Base-by-base conservation (phyloP, 2,329 filamentous ascomycete species). In the Fusarium sp. region DNA sequence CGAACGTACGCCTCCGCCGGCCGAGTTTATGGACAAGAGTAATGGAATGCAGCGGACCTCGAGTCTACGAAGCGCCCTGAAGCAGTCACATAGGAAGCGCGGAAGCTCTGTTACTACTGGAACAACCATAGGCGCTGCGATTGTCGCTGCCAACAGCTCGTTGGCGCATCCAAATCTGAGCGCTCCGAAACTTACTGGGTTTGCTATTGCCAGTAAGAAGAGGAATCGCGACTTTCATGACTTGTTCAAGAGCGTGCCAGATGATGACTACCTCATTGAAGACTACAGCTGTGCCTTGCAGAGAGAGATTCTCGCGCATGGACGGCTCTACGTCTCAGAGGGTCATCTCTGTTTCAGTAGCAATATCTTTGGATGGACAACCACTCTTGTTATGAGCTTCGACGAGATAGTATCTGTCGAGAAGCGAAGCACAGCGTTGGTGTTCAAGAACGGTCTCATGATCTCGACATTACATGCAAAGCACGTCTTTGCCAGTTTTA, bases 341-440 rank as follows among this genome's bases (percentile, higher is more conserved):
- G 95, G 96, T 12, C 96, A 99, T 81, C 91, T 99, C 56, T 99
- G 97, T 86, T 99, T 99, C 84, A 98, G 95, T 79, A 98, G 97
- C 86, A 99, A 99, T 81, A 99, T 99, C 75, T 90, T 99, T 56
- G 97, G 97, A 63, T 99, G 97, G 97, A 94, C 97, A 25, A 99
- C 97, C 0, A 99, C 97, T 2, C 87, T 99, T 47, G 96, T 99
- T 62, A 98, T 99, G 86, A 97, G 95, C 82, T 99, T 99, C 81
- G 97, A 99, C 80, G 97, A 99, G 82, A 94, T 99, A 67, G 94
- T 98, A 22, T 95, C 96, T 1, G 94, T 99, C 9, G 97, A 99
- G 84, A 98, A 98, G 85, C 94, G 97, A 82, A 98, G 92, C 81
- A 99, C 97, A 0, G 97, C 97, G 1, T 88, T 99, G 69, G 88